Percentiles rank a stretch among this genome's conserved stretches.
Evolutionary conservation across 495 filamentous ascomycete genomes (phyloP).

Genomic region (Penicillium soppii): DNA sequence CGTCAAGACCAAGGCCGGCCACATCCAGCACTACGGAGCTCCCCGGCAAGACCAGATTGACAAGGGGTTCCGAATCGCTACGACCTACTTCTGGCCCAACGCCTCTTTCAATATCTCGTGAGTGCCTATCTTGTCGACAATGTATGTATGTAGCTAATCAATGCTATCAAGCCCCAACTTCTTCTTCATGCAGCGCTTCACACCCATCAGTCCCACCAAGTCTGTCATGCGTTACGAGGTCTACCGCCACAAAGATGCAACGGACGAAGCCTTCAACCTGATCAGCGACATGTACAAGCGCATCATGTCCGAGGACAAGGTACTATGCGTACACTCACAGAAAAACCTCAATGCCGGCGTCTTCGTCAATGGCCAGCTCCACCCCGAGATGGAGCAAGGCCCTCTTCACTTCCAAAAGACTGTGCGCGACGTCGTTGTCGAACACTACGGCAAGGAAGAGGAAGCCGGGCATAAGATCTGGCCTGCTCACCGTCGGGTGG

Average conservation of each 20-base stretch:
- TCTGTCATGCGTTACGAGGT: slow-evolving; percentile 47
- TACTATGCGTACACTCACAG: slow-evolving; percentile 45
- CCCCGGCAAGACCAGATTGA: slow-evolving; percentile 34
- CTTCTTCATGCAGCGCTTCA: slow-evolving; percentile 49
- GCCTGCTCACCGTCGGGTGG: slow-evolving; percentile 30
- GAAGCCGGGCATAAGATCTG: slow-evolving; percentile 36
- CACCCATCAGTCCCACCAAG: slow-evolving; percentile 36
- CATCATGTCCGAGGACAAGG: slow-evolving; percentile 48
- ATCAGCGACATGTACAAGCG: slow-evolving; percentile 47
- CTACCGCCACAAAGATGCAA: slow-evolving; percentile 45
- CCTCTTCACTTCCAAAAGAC: slow-evolving; percentile 48
- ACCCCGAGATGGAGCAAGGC: slow-evolving; percentile 46
- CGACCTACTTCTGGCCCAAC: slow-evolving; percentile 47
- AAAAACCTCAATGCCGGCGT: slow-evolving; percentile 49
- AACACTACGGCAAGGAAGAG: slow-evolving; percentile 36
- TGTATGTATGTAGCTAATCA: slow-evolving; percentile 8
- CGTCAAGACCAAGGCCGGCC: slow-evolving; percentile 37
- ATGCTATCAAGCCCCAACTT: slow-evolving; percentile 36
- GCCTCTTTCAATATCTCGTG: slow-evolving; percentile 44
- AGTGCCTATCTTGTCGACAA: slow-evolving; percentile 13
- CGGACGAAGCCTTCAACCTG: slow-evolving; percentile 42
- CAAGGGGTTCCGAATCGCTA: slow-evolving; percentile 33
- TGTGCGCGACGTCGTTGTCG: slow-evolving; percentile 37
- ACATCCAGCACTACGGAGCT: slow-evolving; percentile 43
- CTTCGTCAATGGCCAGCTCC: slow-evolving; percentile 48